Conservation (phyloP, 208 protist species). For the Trypanosoma lewisi region DNA sequence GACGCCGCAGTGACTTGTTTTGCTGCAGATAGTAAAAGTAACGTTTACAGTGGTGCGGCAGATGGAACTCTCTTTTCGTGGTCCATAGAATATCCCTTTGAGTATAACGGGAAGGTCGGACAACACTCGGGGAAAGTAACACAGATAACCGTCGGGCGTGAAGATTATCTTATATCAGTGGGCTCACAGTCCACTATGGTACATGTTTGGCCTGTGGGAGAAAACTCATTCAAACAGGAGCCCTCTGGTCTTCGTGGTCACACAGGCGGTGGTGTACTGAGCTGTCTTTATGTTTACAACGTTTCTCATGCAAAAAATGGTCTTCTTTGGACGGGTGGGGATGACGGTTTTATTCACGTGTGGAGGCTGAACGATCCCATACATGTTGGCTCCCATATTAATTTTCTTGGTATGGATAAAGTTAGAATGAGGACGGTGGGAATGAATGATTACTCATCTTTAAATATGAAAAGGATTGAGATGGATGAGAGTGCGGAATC, state of each 20-base stretch:
- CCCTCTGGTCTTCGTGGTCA: slow-evolving; percentile 14
- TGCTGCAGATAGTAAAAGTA: neutral
- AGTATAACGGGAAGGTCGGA: slow-evolving; percentile 6
- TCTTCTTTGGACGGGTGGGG: slow-evolving; percentile 22
- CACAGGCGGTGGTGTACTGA: slow-evolving; percentile 12
- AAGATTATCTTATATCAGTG: slow-evolving; percentile 10
- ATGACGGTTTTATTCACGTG: slow-evolving; percentile 20
- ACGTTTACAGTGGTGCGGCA: slow-evolving; percentile 14
- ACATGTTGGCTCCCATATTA: slow-evolving; percentile 8
- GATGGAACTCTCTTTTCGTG: slow-evolving; percentile 13
- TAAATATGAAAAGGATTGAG: neutral
- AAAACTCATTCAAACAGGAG: neutral
- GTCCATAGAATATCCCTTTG: slow-evolving; percentile 5
- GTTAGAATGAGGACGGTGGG: neutral
- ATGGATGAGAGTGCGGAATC: neutral
- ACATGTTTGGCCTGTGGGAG: slow-evolving; percentile 11
- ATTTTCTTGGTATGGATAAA: no score
- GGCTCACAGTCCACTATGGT: slow-evolving; percentile 8
- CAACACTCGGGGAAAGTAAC: slow-evolving; percentile 11
- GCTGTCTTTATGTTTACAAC: neutral
- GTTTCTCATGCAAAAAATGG: neutral
- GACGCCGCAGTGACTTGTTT: slow-evolving; percentile 2
- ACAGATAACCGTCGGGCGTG: neutral
- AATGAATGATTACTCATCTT: neutral
- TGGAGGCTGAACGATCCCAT: slow-evolving; percentile 16